Conservation (phyloP, 768 basidiomycete species). For the Boletus pseudopeckii region DNA sequence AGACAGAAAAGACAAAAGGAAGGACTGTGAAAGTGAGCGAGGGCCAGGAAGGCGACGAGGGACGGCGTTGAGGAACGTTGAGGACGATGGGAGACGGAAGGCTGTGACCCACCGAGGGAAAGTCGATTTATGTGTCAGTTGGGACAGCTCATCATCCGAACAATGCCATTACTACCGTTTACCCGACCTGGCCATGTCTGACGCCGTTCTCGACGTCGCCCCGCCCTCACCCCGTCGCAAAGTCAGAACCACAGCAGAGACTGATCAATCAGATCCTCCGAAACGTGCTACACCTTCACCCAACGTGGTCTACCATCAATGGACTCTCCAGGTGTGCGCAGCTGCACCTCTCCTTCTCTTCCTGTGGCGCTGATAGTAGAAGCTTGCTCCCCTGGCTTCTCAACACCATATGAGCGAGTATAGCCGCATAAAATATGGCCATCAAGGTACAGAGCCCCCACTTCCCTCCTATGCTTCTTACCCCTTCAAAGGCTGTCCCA, state of each 20-base stretch:
- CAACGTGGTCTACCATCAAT: not conserved
- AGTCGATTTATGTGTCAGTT: not conserved
- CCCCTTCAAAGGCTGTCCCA: slow-evolving; percentile 47
- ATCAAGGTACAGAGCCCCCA: slow-evolving; percentile 22
- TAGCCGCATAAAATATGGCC: slow-evolving; percentile 64
- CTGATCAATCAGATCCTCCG: not conserved
- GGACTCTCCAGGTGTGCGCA: slow-evolving; percentile 27
- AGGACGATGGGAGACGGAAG: not conserved
- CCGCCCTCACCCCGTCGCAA: not conserved
- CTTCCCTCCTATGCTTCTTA: not conserved
- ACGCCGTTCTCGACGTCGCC: not conserved
- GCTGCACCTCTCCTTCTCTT: not conserved
- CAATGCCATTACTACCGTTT: not conserved
- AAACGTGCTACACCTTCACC: too few relatives aligned
- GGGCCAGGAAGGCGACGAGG: not conserved
- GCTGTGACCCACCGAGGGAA: not conserved
- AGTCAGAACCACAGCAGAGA: not conserved
- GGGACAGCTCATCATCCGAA: not conserved
- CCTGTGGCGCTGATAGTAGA: not conserved
- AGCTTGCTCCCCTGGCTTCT: slow-evolving; percentile 61
- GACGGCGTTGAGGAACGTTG: not conserved
- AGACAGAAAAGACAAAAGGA: not conserved
- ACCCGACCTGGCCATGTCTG: slow-evolving; percentile 7
- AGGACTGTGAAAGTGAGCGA: not conserved
- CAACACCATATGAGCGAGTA: slow-evolving; percentile 75